Evolutionary conservation across 2,329 filamentous ascomycete genomes (phyloP).

Genomic region (Magnaporthiopsis rhizophila): DNA sequence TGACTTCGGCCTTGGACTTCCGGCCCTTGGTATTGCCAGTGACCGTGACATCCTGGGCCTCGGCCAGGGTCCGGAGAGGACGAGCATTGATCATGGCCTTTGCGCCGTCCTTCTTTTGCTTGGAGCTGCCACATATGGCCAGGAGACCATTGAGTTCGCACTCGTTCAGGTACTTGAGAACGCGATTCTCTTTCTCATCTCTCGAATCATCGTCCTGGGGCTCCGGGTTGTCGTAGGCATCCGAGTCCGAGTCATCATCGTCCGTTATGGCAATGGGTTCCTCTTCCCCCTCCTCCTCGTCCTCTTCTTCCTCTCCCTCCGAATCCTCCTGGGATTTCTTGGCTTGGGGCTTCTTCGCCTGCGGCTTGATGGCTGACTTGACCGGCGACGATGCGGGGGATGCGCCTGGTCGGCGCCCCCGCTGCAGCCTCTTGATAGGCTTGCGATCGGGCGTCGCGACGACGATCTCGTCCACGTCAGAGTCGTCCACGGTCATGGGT

Average conservation of each 20-base stretch:
- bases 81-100: conserved; percentile 62
- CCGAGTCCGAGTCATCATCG: conserved; percentile 24
- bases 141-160: conserved; percentile 69
- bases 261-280: conserved; percentile 20
- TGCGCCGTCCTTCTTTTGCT: conserved; percentile 59
- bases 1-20: conserved; percentile 30
- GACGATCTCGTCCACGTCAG: neutral
- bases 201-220: conserved; percentile 32
- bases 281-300: conserved; percentile 12
- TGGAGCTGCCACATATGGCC: conserved; percentile 60
- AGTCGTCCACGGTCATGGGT: neutral
- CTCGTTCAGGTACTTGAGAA: conserved; percentile 77
- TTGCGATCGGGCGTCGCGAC: conserved; percentile 1
- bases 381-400: conserved; percentile 5
- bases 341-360: neutral
- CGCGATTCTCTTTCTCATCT: conserved; percentile 29
- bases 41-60: conserved; percentile 57
- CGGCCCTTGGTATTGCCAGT: conserved; percentile 26
- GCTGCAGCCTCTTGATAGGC: conserved; percentile 19
- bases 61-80: conserved; percentile 61
- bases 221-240: conserved; percentile 10
- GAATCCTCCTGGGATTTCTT: neutral
- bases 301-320: neutral
- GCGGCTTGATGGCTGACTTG: neutral
- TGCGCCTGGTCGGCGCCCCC: conserved; percentile 13